Percentiles rank a stretch among this genome's conserved stretches.
Evolutionary conservation across 2,329 filamentous ascomycete species (phyloP).

Genomic region (Pezicula neosporulosa): DNA sequence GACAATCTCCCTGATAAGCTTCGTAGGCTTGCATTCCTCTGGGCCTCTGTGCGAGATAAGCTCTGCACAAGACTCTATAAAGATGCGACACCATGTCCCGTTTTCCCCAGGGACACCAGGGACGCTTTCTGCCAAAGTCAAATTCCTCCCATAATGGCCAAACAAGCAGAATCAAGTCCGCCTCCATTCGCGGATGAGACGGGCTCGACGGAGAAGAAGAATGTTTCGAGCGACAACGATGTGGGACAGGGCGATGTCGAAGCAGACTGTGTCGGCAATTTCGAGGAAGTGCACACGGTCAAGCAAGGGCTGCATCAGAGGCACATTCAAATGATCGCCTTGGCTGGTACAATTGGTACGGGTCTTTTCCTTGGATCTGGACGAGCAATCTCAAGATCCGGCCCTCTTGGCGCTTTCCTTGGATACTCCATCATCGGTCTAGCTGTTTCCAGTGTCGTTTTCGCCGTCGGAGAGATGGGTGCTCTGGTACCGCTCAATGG

Average conservation of each 20-base stretch:
- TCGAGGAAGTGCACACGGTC: constrained; percentile 14
- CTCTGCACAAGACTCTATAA: too few species aligned
- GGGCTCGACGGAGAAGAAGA: background rate
- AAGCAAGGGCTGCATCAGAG: constrained; percentile 35
- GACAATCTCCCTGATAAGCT: too few species aligned
- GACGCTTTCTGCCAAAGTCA: too few species aligned
- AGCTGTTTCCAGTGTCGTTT: constrained; percentile 46
- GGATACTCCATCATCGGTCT: constrained; percentile 48
- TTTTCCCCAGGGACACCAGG: too few species aligned
- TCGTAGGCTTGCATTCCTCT: too few species aligned
- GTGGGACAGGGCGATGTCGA: background rate
- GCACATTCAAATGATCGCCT: constrained; percentile 39
- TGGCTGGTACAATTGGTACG: constrained; percentile 43
- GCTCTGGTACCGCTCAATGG: constrained; percentile 46
- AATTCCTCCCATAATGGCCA: too few species aligned
- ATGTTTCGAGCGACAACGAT: background rate
- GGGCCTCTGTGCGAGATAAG: too few species aligned
- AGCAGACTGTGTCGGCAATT: constrained; percentile 4
- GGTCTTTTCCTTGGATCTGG: constrained; percentile 50
- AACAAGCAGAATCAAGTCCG: too few species aligned
- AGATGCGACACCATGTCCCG: too few species aligned
- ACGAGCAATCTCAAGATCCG: constrained; percentile 45
- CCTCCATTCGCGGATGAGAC: background rate
- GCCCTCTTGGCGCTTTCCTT: constrained; percentile 47
- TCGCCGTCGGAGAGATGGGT: constrained; percentile 46